Evolutionary conservation across 441 rosid species (phyloP).

Genomic region (Flueggea neowawraea): DNA sequence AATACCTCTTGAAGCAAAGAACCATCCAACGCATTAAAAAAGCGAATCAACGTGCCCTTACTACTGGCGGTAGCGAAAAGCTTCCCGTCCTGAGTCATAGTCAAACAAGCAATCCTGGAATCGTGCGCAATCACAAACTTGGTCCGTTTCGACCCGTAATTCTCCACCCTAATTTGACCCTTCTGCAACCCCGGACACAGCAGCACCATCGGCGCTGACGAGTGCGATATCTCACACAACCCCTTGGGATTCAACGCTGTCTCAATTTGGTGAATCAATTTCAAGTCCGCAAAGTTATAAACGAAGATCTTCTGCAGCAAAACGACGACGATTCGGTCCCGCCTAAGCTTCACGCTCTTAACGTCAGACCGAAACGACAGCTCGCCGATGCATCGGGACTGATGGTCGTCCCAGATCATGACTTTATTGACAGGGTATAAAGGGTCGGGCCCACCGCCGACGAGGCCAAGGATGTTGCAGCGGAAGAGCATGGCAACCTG

Average conservation of each 20-base stretch:
- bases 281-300: conserved; percentile 36
- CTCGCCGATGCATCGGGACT: conserved; percentile 34
- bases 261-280: conserved; percentile 39
- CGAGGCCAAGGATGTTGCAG: conserved; percentile 31
- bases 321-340: conserved; percentile 36
- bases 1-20: conserved; percentile 52
- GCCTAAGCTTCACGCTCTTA: conserved; percentile 35
- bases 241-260: conserved; percentile 45
- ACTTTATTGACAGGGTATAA: conserved; percentile 24
- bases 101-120: conserved; percentile 35
- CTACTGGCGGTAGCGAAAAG: conserved; percentile 48
- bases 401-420: conserved; percentile 41
- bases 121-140: conserved; percentile 43
- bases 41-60: conserved; percentile 50
- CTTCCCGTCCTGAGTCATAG: conserved; percentile 43
- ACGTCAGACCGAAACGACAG: conserved; percentile 46
- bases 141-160: conserved; percentile 31
- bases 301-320: conserved; percentile 36
- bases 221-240: conserved; percentile 41
- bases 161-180: conserved; percentile 50
- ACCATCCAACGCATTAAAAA: conserved; percentile 43
- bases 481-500: conserved; percentile 44
- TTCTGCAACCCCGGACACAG: conserved; percentile 41
- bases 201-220: conserved; percentile 32
- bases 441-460: conserved; percentile 35